Base-by-base conservation (phyloP, 1,284 basidiomycete genomes). In the Sporisorium exsertum region DNA sequence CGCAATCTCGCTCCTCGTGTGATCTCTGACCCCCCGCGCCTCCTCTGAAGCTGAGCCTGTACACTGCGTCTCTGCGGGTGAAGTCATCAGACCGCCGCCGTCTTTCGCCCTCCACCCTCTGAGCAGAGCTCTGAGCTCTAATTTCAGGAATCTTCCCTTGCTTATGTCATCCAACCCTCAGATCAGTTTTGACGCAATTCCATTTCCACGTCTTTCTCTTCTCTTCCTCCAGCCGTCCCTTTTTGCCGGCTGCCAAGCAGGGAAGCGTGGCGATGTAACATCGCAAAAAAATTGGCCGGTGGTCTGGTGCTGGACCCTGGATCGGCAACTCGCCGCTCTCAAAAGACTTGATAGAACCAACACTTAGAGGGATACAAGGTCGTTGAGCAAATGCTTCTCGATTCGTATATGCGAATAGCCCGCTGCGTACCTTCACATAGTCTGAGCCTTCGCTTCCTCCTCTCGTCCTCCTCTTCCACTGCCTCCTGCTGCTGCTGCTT, bases 171-270 rank as follows among this genome's bases (percentile, higher is more conserved):
- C 20, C n/a, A 24, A 12, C 32, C 18, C 20, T 35, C 49, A 22
- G 50, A 35, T 52, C 50, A 52, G 33, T n/a, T 20, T 32, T 18
- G 24, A 22, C 22, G 32, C 29, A n/a, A 32, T 32, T 10, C 12
- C 49, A 22, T 26, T 55, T 58, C 45, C 45, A 47, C 56, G 56
- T 49, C 56, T 37, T 49, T 58, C 56, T 49, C 8, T 16, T 16
- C 45, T 49, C 18, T 55, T 55, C 53, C 53, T 55, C 53, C 53
- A 55, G n/a, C 37, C 27, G 46, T 10, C 6, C 4, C 5, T 43
- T 43, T 43, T 20, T 13, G 3, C 4, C 37, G 2, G 37, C 10
- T 9, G 40, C 7, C 6, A 16, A n/a, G 37, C 3, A 18, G 15
- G 16, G 13, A 15, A 40, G 16, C 13, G 3, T n/a, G 40, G 7